Base-by-base conservation (phyloP, 345 rosid genomes). In the Bruguiera gymnorhiza region DNA sequence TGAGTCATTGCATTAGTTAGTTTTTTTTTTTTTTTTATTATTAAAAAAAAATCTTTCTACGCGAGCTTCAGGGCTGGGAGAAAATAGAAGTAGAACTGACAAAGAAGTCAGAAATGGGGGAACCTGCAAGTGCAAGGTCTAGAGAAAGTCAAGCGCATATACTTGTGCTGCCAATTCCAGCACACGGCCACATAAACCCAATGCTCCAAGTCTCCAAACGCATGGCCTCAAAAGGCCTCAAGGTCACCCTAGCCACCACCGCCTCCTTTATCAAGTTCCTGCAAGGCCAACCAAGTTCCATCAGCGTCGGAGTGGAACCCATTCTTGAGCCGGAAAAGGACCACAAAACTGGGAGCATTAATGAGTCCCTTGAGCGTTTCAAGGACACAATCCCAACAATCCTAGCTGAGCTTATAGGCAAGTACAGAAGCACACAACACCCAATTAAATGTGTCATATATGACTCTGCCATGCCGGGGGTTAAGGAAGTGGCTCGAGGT, bases 161-260 rank as follows among this genome's bases (percentile, higher is more conserved):
- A 20, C 27, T 83, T 19, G 84, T 81, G 23, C 32, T 84, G 50
- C 76, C 88, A 9, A 81, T 67, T 62, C 81, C 86, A 6, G 69
- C 26, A 10, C 92, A 85, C 76, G 88, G 92, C 63, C 89, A 86
- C 83, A 52, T 87, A 31, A 86, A 81, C 65, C 92, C 92, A 26
- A 62, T 84, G 79, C 71, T 83, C 32, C 87, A 88, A n/a, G 84
- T 86, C 79, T 84, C 81, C 71, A 84, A 84, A 64, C 83, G 84
- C 46, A 74, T 88, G 63, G 87, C 75, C 52, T 78, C 82, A 3
- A 84, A 86, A 66, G 86, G 89, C 63, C 74, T 80, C 16, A 83
- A 74, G 23, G 70, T 77, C 65, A 86, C 86, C 27, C 60, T 83
- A 7, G 27, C 81, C 73, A 43, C 75, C 55, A 79, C 82, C 73